Evolutionary conservation across 1,139 yeast genomes (phyloP).

Genomic region (Suhomyces bolitotheri): DNA sequence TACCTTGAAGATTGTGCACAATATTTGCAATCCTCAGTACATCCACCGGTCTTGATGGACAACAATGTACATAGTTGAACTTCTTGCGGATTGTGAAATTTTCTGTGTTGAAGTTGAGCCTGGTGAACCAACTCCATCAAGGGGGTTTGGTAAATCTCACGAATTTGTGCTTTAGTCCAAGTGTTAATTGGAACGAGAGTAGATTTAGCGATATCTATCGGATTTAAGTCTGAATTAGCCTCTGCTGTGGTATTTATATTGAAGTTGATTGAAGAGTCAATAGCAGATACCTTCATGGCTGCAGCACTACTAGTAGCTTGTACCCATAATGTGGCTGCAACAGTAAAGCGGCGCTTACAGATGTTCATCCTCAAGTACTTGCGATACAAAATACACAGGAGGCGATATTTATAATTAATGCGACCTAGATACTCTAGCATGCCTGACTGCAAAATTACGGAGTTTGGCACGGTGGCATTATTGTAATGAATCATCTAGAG

Average conservation of each 20-base stretch:
- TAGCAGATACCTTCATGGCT: conserved; percentile 6
- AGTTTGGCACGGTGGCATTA: neutral
- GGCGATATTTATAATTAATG: too few species aligned
- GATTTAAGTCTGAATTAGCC: neutral
- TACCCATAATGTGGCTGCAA: too few species aligned
- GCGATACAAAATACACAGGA: too few species aligned
- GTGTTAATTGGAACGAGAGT: conserved; percentile 39
- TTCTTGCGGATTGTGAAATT: conserved; percentile 65
- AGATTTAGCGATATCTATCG: conserved; percentile 19
- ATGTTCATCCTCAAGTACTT: too few species aligned
- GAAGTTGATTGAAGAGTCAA: conserved; percentile 14
- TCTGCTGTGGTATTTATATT: conserved; percentile 12
- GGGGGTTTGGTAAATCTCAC: conserved; percentile 63
- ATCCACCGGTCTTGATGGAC: conserved; percentile 78
- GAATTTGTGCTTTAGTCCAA: conserved; percentile 64
- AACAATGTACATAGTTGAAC: conserved; percentile 76
- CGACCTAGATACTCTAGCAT: too few species aligned
- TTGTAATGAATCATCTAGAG: conserved; percentile 1
- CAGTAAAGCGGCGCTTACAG: too few species aligned
- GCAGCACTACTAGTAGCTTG: too few species aligned
- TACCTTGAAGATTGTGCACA: conserved; percentile 75
- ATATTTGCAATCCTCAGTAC: conserved; percentile 79
- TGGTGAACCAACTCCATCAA: conserved; percentile 60
- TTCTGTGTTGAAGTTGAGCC: conserved; percentile 68
- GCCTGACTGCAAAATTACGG: conserved; percentile 1